Conservation (phyloP, 208 protist genomes). For the Porcisia deanei region DNA sequence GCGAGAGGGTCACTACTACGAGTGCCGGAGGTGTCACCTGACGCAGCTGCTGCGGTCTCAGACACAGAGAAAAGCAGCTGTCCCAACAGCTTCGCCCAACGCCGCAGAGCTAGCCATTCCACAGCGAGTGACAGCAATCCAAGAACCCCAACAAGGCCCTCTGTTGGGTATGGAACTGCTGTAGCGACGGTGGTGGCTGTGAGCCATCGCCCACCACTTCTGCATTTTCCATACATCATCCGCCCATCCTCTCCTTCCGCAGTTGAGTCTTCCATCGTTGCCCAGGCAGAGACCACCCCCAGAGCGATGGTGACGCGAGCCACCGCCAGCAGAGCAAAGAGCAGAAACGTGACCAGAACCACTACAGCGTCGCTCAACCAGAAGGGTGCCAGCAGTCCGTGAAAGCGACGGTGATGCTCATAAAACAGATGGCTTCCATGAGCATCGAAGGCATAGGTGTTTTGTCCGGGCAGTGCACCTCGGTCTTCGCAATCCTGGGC, state of each 20-base stretch:
- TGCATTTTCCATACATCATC: neutral
- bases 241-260: neutral
- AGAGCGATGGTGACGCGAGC: slow-evolving; percentile 13
- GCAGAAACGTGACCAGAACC: neutral
- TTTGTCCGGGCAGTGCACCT: neutral
- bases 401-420: neutral
- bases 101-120: neutral
- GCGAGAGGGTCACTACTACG: too few species aligned
- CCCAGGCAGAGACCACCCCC: slow-evolving; percentile 1
- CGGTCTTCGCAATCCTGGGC: neutral
- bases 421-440: neutral
- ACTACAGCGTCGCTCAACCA: slow-evolving; percentile 15
- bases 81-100: neutral
- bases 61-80: neutral
- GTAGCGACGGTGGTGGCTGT: neutral
- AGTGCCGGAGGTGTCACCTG: neutral
- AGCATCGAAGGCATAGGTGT: neutral
- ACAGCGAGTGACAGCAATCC: neutral
- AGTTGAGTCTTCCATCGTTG: neutral
- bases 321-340: slow-evolving; percentile 17
- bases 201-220: neutral
- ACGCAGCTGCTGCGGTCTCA: neutral
- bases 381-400: slow-evolving; percentile 9
- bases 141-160: neutral
- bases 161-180: neutral